phyloP scores from a whole-genome alignment of 257 asterid genomes.

The Echites panduratus region DNA sequence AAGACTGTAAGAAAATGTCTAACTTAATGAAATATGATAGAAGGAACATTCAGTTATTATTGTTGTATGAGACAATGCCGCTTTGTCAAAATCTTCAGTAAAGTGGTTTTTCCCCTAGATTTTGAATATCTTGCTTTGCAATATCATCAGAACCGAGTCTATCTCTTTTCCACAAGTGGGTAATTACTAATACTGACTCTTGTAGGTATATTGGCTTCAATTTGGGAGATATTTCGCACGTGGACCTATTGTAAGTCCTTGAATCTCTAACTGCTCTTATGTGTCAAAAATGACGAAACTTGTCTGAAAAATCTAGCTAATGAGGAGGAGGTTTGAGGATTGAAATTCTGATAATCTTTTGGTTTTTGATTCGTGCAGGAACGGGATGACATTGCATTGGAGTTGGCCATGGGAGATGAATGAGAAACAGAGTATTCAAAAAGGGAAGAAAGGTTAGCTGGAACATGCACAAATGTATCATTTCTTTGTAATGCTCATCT shows the following conservation, averaged over 20 bases:
- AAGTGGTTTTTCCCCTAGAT: not conserved
- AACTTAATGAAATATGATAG: not conserved
- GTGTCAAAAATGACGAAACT: not conserved
- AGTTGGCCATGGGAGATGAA: conserved; percentile 93
- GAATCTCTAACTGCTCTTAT: not conserved
- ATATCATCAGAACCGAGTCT: not conserved
- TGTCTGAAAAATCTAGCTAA: not conserved
- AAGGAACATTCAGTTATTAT: not conserved
- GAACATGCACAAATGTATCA: not conserved
- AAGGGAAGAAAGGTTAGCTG: not conserved
- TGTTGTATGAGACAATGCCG: not conserved
- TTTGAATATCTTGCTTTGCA: not conserved
- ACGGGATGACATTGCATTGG: conserved; percentile 92
- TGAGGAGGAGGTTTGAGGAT: not conserved
- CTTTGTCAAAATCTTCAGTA: not conserved
- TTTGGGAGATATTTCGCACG: conserved; percentile 98
- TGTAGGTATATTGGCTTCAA: conserved; percentile 97
- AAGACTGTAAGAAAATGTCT: not conserved
- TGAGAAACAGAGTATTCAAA: conserved; percentile 19
- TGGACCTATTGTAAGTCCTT: conserved; percentile 77
- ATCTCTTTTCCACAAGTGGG: not conserved
- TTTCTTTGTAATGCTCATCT: not conserved
- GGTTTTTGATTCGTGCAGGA: conserved; percentile 49
- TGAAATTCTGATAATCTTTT: conserved; percentile 5
- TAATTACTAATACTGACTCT: not conserved